A percentile compares a stretch with the other conserved stretches of the same genome.
Evolutionary conservation across 2,329 filamentous ascomycete genomes (phyloP).

Genomic region (Rutstroemia sp.): DNA sequence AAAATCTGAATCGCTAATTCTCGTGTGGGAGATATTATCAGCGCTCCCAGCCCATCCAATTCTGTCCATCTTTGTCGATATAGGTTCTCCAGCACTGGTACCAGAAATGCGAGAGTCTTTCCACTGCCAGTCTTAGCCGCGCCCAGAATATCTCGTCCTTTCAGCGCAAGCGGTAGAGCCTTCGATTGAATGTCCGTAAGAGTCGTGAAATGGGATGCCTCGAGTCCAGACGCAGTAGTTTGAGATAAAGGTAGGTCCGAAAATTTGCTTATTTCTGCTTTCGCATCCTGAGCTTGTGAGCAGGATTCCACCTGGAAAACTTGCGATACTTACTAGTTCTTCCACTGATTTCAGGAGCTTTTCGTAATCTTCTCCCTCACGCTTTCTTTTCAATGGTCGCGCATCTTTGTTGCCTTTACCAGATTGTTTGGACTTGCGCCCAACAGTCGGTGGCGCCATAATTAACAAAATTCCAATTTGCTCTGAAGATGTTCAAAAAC

Average conservation of each 20-base stretch:
- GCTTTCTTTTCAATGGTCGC: conserved; percentile 27
- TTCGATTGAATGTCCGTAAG: conserved; percentile 88
- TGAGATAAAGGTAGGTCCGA: conserved; percentile 79
- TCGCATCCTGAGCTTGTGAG: conserved; percentile 25
- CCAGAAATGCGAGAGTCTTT: conserved; percentile 87
- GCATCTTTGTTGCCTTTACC: conserved; percentile 18
- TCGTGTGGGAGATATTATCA: conserved; percentile 89
- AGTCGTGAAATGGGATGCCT: conserved; percentile 79
- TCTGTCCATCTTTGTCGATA: conserved; percentile 87
- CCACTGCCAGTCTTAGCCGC: conserved; percentile 94
- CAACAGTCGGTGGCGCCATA: conserved; percentile 22
- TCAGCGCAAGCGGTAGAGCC: conserved; percentile 81
- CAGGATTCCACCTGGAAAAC: not conserved
- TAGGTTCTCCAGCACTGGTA: conserved; percentile 88
- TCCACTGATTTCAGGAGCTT: conserved; percentile 26
- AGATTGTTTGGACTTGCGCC: conserved; percentile 17
- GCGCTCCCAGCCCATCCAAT: conserved; percentile 80
- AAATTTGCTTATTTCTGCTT: conserved; percentile 52
- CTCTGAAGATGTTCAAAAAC: not conserved
- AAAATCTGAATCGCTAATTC: conserved; percentile 97
- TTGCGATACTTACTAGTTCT: conserved; percentile 23
- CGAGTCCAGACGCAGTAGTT: conserved; percentile 70
- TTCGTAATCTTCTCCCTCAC: conserved; percentile 26
- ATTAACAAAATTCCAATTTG: conserved; percentile 1
- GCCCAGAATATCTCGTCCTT: conserved; percentile 81